Percentiles rank a stretch among this genome's conserved stretches.
phyloP scores from a whole-genome alignment of 306 rosid species.

The Nissolia schottii region DNA sequence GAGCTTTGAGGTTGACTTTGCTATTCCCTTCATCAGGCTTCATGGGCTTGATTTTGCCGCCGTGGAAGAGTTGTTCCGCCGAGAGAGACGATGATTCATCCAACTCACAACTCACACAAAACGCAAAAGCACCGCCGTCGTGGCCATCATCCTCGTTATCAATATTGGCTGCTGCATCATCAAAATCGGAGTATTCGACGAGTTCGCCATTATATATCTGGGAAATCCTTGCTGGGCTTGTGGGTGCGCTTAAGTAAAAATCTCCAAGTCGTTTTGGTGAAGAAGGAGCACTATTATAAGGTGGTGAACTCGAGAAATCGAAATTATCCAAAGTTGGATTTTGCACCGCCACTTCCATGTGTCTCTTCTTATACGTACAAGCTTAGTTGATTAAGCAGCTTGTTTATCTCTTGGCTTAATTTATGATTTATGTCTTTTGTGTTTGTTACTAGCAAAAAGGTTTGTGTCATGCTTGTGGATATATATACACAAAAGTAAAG shows the following conservation, averaged over 20 bases:
- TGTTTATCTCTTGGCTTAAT: not conserved
- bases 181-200: slow-evolving; percentile 32
- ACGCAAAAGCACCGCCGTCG: slow-evolving; percentile 53
- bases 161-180: not conserved
- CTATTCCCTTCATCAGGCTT: slow-evolving; percentile 27
- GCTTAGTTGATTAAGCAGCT: too few relatives aligned
- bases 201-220: slow-evolving; percentile 40
- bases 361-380: not conserved
- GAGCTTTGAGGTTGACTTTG: not conserved
- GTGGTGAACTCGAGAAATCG: slow-evolving; percentile 46
- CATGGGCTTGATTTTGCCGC: slow-evolving; percentile 62
- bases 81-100: slow-evolving; percentile 47
- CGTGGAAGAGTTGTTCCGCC: slow-evolving; percentile 84
- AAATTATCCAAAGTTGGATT: slow-evolving; percentile 42
- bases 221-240: slow-evolving; percentile 64
- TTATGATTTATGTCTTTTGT: not conserved
- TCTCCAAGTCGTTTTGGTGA: slow-evolving; percentile 68
- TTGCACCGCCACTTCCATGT: slow-evolving; percentile 68
- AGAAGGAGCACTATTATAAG: slow-evolving; percentile 58
- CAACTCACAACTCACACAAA: slow-evolving; percentile 43
- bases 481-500: not conserved
- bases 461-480: not conserved
- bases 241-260: slow-evolving; percentile 65
- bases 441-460: slow-evolving; percentile 8
- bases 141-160: not conserved